Evolutionary conservation across 2,329 filamentous ascomycete species (phyloP).

Genomic region (Zarea fungicola): DNA sequence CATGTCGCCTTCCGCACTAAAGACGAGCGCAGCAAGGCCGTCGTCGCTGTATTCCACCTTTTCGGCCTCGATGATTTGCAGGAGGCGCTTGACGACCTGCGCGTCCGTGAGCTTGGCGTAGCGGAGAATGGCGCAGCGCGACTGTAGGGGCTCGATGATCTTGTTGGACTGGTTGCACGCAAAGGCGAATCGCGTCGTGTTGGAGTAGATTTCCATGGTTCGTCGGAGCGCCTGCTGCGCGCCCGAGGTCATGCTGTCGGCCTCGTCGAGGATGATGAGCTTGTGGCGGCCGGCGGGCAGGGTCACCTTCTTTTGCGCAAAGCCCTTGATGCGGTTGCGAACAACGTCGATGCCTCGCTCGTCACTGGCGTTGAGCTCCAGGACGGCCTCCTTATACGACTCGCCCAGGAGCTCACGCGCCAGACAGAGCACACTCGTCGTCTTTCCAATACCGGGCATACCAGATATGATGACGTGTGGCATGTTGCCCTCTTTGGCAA

Average conservation of each 20-base stretch:
- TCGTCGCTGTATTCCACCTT: slow-evolving; percentile 88
- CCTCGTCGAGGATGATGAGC: slow-evolving; percentile 94
- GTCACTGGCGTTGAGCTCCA: slow-evolving; percentile 94
- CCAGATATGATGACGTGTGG: slow-evolving; percentile 99
- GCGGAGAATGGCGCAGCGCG: slow-evolving; percentile 89
- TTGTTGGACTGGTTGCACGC: slow-evolving; percentile 99
- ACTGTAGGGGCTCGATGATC: slow-evolving; percentile 98
- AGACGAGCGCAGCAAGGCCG: slow-evolving; percentile 90
- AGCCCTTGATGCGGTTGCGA: slow-evolving; percentile 94
- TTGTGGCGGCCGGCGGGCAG: slow-evolving; percentile 88
- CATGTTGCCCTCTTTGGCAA: slow-evolving; percentile 98
- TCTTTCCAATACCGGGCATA: slow-evolving; percentile 98
- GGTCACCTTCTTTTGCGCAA: slow-evolving; percentile 98
- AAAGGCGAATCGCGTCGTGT: slow-evolving; percentile 94
- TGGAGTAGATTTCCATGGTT: slow-evolving; percentile 98
- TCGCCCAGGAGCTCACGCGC: slow-evolving; percentile 88
- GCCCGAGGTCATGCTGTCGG: slow-evolving; percentile 95
- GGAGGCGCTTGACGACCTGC: slow-evolving; percentile 82
- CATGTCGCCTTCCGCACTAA: slow-evolving; percentile 98
- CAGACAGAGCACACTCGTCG: slow-evolving; percentile 88
- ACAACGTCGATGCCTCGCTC: slow-evolving; percentile 98
- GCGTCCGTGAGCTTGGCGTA: slow-evolving; percentile 89
- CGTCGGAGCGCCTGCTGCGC: slow-evolving; percentile 91
- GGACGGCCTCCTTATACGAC: slow-evolving; percentile 92
- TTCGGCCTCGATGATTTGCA: slow-evolving; percentile 92